Conservation (phyloP, 1,139 yeast genomes). For the Pneumocystis sp. region DNA sequence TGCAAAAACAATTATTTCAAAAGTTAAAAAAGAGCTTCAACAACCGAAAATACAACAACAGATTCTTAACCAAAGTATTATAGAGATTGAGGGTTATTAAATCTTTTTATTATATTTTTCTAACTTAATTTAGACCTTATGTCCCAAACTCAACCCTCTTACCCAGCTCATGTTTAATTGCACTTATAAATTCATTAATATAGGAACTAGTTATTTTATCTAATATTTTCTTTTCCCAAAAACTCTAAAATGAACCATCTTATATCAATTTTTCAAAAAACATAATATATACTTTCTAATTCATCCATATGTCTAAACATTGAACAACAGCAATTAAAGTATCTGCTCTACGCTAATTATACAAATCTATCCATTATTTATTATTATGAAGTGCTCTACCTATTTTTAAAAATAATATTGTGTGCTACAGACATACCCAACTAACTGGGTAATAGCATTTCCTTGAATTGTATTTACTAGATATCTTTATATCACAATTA, state of each 20-base stretch:
- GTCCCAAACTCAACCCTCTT: background rate
- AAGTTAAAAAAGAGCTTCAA: slow-evolving; percentile 71
- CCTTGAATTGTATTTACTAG: background rate
- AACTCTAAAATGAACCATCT: background rate
- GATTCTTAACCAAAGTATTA: slow-evolving; percentile 76
- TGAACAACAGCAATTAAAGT: background rate
- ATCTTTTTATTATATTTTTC: background rate
- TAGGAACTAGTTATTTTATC: background rate
- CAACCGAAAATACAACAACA: slow-evolving; percentile 90
- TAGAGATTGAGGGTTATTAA: slow-evolving; percentile 49
- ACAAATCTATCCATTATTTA: background rate
- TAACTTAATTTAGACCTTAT: background rate
- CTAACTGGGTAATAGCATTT: background rate
- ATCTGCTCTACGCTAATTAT: background rate
- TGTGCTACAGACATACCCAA: background rate
- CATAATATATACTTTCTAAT: background rate
- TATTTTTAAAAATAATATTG: background rate
- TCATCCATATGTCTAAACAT: background rate
- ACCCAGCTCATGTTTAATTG: background rate
- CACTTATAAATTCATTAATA: background rate
- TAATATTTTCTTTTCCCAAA: background rate
- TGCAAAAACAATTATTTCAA: slow-evolving; percentile 68
- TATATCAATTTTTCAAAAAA: background rate
- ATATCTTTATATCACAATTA: background rate
- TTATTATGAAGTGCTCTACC: background rate